Base-by-base conservation (phyloP, 352 stramenopile species). In the Globisporangium okanoganense region DNA sequence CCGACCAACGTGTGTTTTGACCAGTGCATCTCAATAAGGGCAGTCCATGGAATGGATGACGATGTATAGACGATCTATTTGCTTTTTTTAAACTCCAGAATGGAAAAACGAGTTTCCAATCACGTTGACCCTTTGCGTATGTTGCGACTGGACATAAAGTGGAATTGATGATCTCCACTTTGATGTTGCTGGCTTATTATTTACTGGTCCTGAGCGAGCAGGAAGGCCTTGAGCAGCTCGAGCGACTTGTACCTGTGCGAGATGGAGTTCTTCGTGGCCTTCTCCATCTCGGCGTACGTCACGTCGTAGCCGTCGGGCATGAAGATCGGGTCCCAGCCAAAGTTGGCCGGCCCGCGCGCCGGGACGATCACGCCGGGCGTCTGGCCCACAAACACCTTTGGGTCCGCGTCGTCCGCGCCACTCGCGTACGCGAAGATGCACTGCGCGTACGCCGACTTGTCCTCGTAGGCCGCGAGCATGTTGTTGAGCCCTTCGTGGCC, bases 391-490 rank as follows among this genome's bases (percentile, higher is more conserved):
- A 99, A 99, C n/a, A 98, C 76, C 47, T 96, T 66, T 13, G 96
- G 84, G 67, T 98, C 87, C 14, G 79, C 69, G 63, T 65, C 88
- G 71, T 67, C 57, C 36, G 65, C 60, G 51, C 72, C 73, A 14
- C 64, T 67, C 29, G 78, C 92, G 57, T 97, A 98, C 38, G 96
- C 95, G 70, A 99, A 98, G 61, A 98, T 97, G 71, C 95, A 99
- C 74, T 98, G 87, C 48, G 96, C 97, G 71, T 98, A 98, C 5
- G 95, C 97, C 49, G 82, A 91, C 70, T 98, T 98, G 81, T 99
- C 96, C 40, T 94, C 78, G 67, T 97, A 99, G 6, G 81, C 94
- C 13, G 78, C 76, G 43, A 99, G 72, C 76, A 99, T 78, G 61
- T 98, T 97, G 72, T 98, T 99, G 67, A 87, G 97, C 44, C 79